phyloP scores from a whole-genome alignment of 805 yeast genomes.

The Blastobotrys americana region DNA sequence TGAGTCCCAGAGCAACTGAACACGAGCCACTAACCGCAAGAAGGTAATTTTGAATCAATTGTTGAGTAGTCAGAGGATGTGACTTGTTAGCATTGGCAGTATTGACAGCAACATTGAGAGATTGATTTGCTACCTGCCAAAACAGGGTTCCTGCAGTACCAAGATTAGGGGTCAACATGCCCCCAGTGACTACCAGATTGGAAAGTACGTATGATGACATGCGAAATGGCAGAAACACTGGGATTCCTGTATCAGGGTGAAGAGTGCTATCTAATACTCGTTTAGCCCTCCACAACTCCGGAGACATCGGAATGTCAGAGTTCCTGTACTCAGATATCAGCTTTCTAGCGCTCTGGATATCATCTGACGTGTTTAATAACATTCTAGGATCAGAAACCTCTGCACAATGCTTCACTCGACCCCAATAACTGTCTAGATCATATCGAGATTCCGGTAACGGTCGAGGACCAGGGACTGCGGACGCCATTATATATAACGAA shows the following conservation, averaged over 20 bases:
- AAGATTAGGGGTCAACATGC: conserved; percentile 93
- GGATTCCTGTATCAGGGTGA: conserved; percentile 95
- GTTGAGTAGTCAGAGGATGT: conserved; percentile 75
- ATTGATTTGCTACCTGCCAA: conserved; percentile 98
- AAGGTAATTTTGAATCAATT: conserved; percentile 69
- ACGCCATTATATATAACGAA: conserved; percentile 53
- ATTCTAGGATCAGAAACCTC: conserved; percentile 79
- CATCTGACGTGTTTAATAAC: conserved; percentile 63
- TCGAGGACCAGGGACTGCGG: conserved; percentile 76
- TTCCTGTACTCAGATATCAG: conserved; percentile 65
- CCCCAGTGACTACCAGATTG: conserved; percentile 89
- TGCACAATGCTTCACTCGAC: conserved; percentile 91
- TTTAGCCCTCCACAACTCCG: conserved; percentile 85
- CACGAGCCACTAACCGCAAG: conserved; percentile 93
- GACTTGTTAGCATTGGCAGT: conserved; percentile 95
- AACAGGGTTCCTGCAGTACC: conserved; percentile 86
- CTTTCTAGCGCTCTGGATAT: conserved; percentile 56
- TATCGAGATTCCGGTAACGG: conserved; percentile 72
- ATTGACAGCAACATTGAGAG: conserved; percentile 92
- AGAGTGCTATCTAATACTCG: conserved; percentile 81
- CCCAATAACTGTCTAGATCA: conserved; percentile 80
- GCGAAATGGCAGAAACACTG: conserved; percentile 87
- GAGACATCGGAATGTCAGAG: conserved; percentile 63
- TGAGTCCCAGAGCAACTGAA: conserved; percentile 89
- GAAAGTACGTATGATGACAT: conserved; percentile 95